Evolutionary conservation across 768 basidiomycete species (phyloP), one percentile per base, ranked within the genome.

Genomic region (Lentinula detonsa): DNA sequence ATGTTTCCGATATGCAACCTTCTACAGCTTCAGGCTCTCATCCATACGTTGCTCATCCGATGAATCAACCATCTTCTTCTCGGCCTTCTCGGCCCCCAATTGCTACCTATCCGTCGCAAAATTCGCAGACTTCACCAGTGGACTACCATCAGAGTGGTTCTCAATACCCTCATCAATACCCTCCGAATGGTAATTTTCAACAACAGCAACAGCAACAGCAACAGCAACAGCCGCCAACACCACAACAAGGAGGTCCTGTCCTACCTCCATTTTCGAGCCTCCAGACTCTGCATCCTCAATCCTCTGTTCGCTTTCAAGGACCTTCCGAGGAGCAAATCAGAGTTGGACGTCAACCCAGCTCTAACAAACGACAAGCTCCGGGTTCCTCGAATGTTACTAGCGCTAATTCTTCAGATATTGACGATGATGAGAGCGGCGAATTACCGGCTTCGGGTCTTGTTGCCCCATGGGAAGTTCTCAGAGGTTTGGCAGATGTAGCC

Each of bases 401-500:
- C 64, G 85, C 88, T 10, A 86, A 93, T 71, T 91, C 91, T 1
- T 90, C 91, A 40, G 92, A 93, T 68, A 71, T 84, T n/a, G 93
- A 93, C 54, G 91, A 91, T 52, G 90, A 92, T 49, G 90, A 90
- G 46, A 83, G 83, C 61, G 87, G 88, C 16, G 92, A 89, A 69
- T 73, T 94, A 13, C 92, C 93, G 0, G 88, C 88, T 40, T 83
- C 82, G 43, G 91, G 93, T 52, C 81, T 94, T 51, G 85, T 92
- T 58, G 92, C 91, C 8, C 93, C 93, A 54, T 90, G 90, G 86
- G 90, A 92, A 74, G 91, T 93, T 45, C 77, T 93, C 56, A 79
- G 90, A 64, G 88, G 89, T 51, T 73, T 93, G 61, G 91, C 90
- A 40, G 89, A 91, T 75, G 90, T 91, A 34, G 90, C 91, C 39